Conservation (phyloP, 169 alveolate species). For the Plasmodium malariae region DNA sequence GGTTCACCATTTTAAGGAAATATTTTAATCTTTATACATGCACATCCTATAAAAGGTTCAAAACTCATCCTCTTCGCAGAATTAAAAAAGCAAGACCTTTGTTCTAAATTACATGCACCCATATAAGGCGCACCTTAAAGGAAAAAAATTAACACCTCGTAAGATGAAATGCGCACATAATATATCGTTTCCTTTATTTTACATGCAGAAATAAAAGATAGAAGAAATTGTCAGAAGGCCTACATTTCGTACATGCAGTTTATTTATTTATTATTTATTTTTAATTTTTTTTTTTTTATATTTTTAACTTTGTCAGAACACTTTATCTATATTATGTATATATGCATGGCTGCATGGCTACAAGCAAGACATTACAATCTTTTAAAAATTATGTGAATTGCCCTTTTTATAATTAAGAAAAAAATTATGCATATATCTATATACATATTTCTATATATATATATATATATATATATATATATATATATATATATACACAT, state of each 20-base stretch:
- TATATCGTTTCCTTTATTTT: neutral
- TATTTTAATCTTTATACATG: neutral
- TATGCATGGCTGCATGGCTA: neutral
- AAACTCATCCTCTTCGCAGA: neutral
- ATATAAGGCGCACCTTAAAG: neutral
- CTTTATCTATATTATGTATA: neutral
- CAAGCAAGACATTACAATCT: no score
- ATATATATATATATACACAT: neutral
- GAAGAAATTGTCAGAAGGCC: neutral
- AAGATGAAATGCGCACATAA: neutral
- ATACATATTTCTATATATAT: no score
- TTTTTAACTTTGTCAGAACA: neutral
- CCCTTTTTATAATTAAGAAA: neutral
- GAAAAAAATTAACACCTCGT: no score
- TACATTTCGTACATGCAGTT: conserved; percentile 43
- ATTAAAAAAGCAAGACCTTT: neutral
- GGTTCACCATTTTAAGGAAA: neutral
- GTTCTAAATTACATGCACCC: neutral
- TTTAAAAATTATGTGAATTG: no score
- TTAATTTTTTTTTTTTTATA: neutral
- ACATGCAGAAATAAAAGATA: conserved; percentile 43
- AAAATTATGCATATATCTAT: no score
- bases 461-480: neutral
- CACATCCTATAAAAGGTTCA: neutral
- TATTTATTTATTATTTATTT: neutral